Conservation (phyloP, 23 red algal species). For the Gracilaria domingensis region DNA sequence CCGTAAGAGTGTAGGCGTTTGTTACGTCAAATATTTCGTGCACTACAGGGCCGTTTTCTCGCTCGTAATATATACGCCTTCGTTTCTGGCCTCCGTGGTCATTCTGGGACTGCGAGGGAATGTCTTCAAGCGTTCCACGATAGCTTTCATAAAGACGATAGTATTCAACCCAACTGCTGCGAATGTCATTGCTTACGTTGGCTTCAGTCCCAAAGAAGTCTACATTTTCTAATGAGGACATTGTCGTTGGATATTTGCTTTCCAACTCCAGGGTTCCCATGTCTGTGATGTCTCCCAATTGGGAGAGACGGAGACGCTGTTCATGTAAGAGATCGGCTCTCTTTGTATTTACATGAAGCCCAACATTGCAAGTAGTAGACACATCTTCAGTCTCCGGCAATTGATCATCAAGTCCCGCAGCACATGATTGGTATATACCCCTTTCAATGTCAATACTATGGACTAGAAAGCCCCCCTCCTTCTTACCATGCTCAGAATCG, state of each 20-base stretch:
- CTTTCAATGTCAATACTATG: background rate
- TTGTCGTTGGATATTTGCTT: background rate
- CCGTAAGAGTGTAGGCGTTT: background rate
- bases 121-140: background rate
- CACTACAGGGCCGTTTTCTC: background rate
- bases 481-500: background rate
- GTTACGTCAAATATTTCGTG: background rate
- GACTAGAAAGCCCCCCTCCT: background rate
- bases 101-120: background rate
- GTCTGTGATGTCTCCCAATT: background rate
- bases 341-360: background rate
- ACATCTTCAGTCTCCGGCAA: no score
- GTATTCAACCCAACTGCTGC: conserved; percentile 30
- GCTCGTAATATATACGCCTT: background rate
- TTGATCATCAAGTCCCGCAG: conserved; percentile 11
- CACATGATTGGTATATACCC: conserved; percentile 1
- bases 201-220: background rate
- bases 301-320: background rate
- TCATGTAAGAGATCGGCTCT: background rate
- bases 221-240: background rate
- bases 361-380: background rate
- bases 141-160: background rate
- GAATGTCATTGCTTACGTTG: background rate
- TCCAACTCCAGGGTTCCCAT: background rate
- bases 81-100: background rate